A percentile compares a stretch with the other conserved stretches of the same genome.
Evolutionary conservation across 495 filamentous ascomycete species (phyloP).

Genomic region (Penicillium arizonense): DNA sequence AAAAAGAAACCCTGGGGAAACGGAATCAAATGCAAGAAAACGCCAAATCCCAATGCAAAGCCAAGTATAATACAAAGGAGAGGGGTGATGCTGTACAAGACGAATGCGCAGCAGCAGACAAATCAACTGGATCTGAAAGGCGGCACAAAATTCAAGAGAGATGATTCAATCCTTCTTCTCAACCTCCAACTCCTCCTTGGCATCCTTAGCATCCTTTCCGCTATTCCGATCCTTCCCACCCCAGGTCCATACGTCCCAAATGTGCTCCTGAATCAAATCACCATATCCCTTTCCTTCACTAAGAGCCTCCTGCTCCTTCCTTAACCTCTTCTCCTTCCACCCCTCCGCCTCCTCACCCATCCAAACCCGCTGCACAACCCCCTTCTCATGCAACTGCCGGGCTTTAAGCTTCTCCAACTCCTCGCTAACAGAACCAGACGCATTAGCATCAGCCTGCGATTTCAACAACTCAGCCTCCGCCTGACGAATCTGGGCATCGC

Average conservation of each 20-base stretch:
- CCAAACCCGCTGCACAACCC: slow-evolving; percentile 57
- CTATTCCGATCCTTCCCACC: slow-evolving; percentile 34
- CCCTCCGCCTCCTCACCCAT: slow-evolving; percentile 61
- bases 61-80: slow-evolving; percentile 7
- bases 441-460: slow-evolving; percentile 25
- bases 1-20: neutral
- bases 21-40: slow-evolving; percentile 11
- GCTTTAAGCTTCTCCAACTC: slow-evolving; percentile 44
- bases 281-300: slow-evolving; percentile 79
- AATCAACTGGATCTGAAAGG: neutral
- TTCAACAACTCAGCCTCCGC: slow-evolving; percentile 21
- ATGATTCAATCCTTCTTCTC: slow-evolving; percentile 2
- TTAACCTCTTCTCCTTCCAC: slow-evolving; percentile 71
- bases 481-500: slow-evolving; percentile 27
- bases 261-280: slow-evolving; percentile 78
- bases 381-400: slow-evolving; percentile 33
- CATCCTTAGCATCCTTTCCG: slow-evolving; percentile 17
- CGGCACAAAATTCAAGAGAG: neutral
- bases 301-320: slow-evolving; percentile 69
- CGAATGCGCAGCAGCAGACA: neutral
- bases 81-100: slow-evolving; percentile 1
- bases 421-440: slow-evolving; percentile 14
- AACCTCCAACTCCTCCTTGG: slow-evolving; percentile 11
- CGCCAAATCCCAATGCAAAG: slow-evolving; percentile 21
- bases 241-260: slow-evolving; percentile 78